Evolutionary conservation across 305 asterid species (phyloP), one percentile per base, ranked within the genome.

Genomic region (Solanum hybrid): DNA sequence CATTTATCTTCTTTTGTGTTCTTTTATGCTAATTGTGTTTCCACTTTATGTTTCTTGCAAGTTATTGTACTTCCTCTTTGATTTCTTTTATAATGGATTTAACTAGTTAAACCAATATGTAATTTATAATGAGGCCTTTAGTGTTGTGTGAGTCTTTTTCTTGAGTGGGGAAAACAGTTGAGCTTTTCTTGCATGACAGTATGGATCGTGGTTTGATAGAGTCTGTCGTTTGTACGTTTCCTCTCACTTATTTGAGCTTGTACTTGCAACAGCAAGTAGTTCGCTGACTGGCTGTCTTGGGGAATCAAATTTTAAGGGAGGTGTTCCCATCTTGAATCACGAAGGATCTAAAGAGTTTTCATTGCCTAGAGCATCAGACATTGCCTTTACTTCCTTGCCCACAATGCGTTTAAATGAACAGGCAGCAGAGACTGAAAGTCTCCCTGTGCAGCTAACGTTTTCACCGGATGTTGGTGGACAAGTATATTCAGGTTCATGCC

Each of bases 391-490:
- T 86, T 92, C 79, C 37, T 71, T 89, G 71, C 92, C 94, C 42
- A 67, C 88, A 2, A 40, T 57, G 91, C 89, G 89, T 90, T 88
- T 77, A 61, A 89, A 89, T 34, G 92, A 90, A 75, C 92, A 87
- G 85, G 89, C 91, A 75, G 46, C 84, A 6, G 90, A 92, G 14
- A n/a, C 28, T 89, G 93, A 73, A 88, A 61, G 87, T 86, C 40
- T 90, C 46, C 93, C 61, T 64, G 93, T 89, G 89, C 93, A 87
- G 91, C 96, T 90, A 42, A n/a, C 85, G 80, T 35, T 88, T 89
- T 33, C 85, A 88, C 89, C 85, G 33, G 93, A 73, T 87, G 61
- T 28, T 22, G 90, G 88, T 76, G 94, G 88, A 86, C 76, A 91
- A 18, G 31, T 86, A 67, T 51, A 84, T 88, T 87, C 93, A 74